phyloP scores from a whole-genome alignment of 331 rosid genomes.

The Arachis monticola region DNA sequence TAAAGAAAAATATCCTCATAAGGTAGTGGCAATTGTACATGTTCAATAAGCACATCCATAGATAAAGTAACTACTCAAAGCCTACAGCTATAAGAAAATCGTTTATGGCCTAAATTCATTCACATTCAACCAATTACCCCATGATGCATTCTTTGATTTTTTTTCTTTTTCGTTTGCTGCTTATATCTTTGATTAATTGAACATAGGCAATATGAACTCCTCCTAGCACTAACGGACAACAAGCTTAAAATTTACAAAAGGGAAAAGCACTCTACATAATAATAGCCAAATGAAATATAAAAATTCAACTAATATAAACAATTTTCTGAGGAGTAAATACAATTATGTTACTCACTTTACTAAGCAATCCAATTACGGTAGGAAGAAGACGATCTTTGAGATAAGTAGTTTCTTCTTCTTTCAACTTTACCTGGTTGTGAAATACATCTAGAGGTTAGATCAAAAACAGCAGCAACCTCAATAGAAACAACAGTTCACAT shows the following conservation, averaged over 20 bases:
- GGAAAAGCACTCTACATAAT: constrained; percentile 16
- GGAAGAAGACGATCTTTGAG: constrained; percentile 91
- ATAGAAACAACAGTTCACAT: constrained; percentile 27
- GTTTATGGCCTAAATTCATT: too few species aligned
- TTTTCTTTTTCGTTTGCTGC: too few species aligned
- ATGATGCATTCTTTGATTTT: too few species aligned
- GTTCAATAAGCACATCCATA: background rate
- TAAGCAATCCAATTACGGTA: constrained; percentile 88
- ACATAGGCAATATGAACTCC: background rate
- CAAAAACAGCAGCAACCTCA: constrained; percentile 38
- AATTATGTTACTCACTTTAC: constrained; percentile 77
- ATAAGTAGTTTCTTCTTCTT: constrained; percentile 80
- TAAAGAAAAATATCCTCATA: background rate
- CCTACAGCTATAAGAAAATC: background rate
- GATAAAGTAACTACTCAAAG: background rate
- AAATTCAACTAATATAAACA: constrained; percentile 19
- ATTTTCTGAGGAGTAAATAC: constrained; percentile 20
- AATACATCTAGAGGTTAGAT: constrained; percentile 43
- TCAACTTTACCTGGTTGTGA: constrained; percentile 67
- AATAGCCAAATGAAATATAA: constrained; percentile 32
- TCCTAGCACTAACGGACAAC: background rate
- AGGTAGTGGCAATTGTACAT: background rate
- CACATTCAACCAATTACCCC: too few species aligned
- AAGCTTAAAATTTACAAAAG: constrained; percentile 35
- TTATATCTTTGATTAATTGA: background rate